Evolutionary conservation across 495 filamentous ascomycete species (phyloP).

Genomic region (Parathielavia appendiculata): DNA sequence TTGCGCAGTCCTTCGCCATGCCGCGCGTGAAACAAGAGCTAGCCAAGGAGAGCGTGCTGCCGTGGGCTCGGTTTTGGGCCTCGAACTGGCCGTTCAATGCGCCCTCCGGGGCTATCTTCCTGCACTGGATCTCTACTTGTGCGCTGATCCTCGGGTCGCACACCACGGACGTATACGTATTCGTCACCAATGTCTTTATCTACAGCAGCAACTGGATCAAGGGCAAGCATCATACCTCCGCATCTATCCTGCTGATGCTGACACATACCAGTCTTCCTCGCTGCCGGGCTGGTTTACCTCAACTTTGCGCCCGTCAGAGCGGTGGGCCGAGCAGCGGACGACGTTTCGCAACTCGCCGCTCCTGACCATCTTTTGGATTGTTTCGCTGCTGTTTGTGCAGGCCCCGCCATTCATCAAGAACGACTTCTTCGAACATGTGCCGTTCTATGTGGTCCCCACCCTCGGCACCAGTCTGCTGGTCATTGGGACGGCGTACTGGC

Average conservation of each 20-base stretch:
- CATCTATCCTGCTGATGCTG: neutral
- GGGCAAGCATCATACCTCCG: conserved; percentile 5
- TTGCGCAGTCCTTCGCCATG: conserved; percentile 59
- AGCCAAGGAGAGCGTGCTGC: conserved; percentile 55
- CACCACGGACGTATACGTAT: conserved; percentile 26
- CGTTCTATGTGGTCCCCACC: conserved; percentile 42
- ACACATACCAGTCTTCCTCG: conserved; percentile 50
- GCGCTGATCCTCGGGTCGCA: conserved; percentile 50
- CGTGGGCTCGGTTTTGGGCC: conserved; percentile 54
- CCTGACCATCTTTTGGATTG: conserved; percentile 42
- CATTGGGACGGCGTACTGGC: conserved; percentile 42
- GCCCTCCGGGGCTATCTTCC: conserved; percentile 52
- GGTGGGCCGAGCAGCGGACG: conserved; percentile 34
- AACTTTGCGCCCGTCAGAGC: conserved; percentile 38
- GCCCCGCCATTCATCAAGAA: conserved; percentile 43
- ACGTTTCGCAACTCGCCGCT: conserved; percentile 39
- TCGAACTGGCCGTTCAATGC: conserved; percentile 56
- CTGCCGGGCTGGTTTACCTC: conserved; percentile 41
- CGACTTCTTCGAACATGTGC: conserved; percentile 30
- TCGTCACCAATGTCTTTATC: conserved; percentile 31
- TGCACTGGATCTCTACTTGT: conserved; percentile 58
- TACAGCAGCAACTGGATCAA: conserved; percentile 39
- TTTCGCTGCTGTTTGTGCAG: conserved; percentile 40
- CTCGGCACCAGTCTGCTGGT: conserved; percentile 42
- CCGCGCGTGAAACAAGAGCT: conserved; percentile 56